A percentile compares a stretch with the other conserved stretches of the same genome.
phyloP scores from a whole-genome alignment of 225 moss, liverwort and hornwort species.

The Lunularia cruciata region DNA sequence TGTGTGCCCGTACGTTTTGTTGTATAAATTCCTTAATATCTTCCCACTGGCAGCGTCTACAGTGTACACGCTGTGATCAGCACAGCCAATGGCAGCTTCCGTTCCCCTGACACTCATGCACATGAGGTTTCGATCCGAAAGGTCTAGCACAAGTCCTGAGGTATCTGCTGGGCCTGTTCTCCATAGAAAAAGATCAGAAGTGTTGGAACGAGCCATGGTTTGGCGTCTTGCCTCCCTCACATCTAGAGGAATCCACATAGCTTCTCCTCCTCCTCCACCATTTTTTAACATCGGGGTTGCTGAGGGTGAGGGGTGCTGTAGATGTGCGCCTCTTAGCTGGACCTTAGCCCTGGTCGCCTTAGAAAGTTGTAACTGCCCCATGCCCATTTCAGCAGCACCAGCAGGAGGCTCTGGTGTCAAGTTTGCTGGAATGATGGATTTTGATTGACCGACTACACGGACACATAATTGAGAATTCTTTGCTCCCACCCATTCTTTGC shows the following conservation, averaged over 20 bases:
- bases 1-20: slow-evolving; percentile 76
- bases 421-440: neutral
- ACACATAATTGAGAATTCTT: slow-evolving; percentile 11
- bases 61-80: slow-evolving; percentile 49
- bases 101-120: slow-evolving; percentile 52
- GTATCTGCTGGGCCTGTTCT: slow-evolving; percentile 44
- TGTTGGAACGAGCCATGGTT: neutral
- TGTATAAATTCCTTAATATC: slow-evolving; percentile 60
- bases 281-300: neutral
- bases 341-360: slow-evolving; percentile 8
- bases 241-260: slow-evolving; percentile 11
- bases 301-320: neutral
- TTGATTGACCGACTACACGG: slow-evolving; percentile 10
- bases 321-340: neutral
- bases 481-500: slow-evolving; percentile 5
- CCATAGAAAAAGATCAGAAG: slow-evolving; percentile 28
- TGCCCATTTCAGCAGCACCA: neutral
- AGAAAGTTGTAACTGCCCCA: slow-evolving; percentile 20
- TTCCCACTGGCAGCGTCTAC: slow-evolving; percentile 41
- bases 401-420: neutral
- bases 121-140: slow-evolving; percentile 46
- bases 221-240: slow-evolving; percentile 12
- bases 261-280: neutral
- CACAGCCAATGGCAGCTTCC: slow-evolving; percentile 44
- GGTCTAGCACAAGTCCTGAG: slow-evolving; percentile 39